Evolutionary conservation across 345 rosid species (phyloP).

Genomic region (Kandelia obovata): DNA sequence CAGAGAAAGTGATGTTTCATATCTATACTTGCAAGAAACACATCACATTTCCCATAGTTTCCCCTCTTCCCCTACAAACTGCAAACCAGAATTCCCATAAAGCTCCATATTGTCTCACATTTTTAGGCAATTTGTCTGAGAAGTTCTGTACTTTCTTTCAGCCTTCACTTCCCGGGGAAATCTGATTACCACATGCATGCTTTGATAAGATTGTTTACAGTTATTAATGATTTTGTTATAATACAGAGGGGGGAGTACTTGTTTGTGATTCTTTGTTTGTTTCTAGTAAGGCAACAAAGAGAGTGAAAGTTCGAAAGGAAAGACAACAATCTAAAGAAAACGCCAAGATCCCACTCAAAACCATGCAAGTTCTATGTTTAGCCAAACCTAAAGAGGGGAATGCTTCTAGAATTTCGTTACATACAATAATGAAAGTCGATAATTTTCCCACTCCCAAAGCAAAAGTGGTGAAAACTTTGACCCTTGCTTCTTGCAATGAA

Average conservation of each 20-base stretch:
- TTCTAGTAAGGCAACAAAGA: constrained; percentile 1
- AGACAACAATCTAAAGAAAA: constrained; percentile 23
- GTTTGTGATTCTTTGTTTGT: not conserved
- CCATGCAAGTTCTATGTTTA: constrained; percentile 36
- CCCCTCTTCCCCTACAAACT: not conserved
- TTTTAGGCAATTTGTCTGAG: constrained; percentile 16
- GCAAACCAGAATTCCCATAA: constrained; percentile 19
- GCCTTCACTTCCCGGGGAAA: constrained; percentile 15
- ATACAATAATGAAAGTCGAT: constrained; percentile 1
- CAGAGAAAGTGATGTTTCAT: not conserved
- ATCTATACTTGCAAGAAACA: not conserved
- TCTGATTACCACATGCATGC: not conserved
- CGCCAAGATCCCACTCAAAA: constrained; percentile 43
- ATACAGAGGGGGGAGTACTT: not conserved
- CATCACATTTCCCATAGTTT: constrained; percentile 1
- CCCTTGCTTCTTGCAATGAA: not conserved
- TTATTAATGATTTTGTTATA: too few species aligned
- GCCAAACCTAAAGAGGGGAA: constrained; percentile 4
- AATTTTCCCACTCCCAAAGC: constrained; percentile 6
- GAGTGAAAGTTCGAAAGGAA: too few species aligned
- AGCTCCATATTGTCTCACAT: constrained; percentile 21
- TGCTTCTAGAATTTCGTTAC: constrained; percentile 10
- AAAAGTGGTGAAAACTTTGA: constrained; percentile 6
- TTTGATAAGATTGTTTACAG: too few species aligned
- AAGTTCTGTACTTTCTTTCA: constrained; percentile 7